Percentiles rank a stretch among this genome's conserved stretches.
These are phyloP conservation scores for Brachypodium distachyon DNA, from an alignment of 202 grass and related monocot species.

Conservation along the genomic window DNA sequence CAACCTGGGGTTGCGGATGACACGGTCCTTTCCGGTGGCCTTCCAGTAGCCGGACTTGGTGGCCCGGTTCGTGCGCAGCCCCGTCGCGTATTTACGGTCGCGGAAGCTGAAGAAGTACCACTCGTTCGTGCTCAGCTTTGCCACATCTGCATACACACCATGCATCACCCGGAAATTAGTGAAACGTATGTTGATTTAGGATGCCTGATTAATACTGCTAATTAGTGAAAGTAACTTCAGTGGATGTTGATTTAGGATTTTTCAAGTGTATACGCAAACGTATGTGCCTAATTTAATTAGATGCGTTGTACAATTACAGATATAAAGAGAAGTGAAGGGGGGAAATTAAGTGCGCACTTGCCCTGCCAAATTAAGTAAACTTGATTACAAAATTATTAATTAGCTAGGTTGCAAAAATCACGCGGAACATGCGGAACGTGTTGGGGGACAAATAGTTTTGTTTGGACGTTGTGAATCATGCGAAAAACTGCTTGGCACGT, in stretches of 20 bases:
- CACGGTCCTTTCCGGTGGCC: conserved; percentile 81
- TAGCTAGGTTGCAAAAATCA: too few species aligned
- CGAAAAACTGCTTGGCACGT: too few species aligned
- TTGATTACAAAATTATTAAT: neutral
- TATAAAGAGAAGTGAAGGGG: neutral
- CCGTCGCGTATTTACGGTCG: conserved; percentile 86
- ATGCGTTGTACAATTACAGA: neutral
- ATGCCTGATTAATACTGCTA: too few species aligned
- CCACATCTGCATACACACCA: conserved; percentile 39
- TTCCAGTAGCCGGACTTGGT: conserved; percentile 92
- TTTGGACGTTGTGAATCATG: too few species aligned
- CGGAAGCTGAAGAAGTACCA: conserved; percentile 99
- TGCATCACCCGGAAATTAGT: neutral
- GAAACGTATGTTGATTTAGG: neutral
- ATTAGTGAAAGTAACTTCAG: neutral
- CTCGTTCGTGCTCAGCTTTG: conserved; percentile 75
- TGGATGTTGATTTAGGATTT: neutral
- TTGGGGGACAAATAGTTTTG: too few species aligned
- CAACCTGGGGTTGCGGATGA: conserved; percentile 26
- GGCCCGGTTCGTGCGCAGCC: conserved; percentile 73
- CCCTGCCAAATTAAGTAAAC: neutral
- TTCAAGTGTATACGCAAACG: neutral
- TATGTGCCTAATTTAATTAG: neutral
- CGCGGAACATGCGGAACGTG: too few species aligned
- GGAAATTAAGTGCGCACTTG: neutral